These are phyloP conservation scores for Nicotiana rustica DNA, from an alignment of 305 asterid genomes.

Conservation along the genomic window DNA sequence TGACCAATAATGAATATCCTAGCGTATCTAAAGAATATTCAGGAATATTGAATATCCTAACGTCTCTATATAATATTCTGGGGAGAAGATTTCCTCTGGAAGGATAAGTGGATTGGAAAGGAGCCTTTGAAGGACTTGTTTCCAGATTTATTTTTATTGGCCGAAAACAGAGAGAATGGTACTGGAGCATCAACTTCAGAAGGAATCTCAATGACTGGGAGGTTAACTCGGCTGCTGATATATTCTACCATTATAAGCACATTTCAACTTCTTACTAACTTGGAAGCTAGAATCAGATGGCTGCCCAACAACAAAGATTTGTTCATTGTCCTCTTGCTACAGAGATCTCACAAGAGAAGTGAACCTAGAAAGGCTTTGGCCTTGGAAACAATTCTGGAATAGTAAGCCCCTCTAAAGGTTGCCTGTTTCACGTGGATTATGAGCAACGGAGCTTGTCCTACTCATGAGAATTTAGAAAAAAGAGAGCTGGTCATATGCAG, in stretches of 20 bases:
- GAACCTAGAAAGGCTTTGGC: background rate
- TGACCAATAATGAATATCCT: slow-evolving; percentile 18
- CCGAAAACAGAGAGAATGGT: background rate
- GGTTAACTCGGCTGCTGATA: background rate
- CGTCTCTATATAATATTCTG: slow-evolving; percentile 17
- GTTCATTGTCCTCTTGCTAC: slow-evolving; percentile 16
- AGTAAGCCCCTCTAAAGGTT: background rate
- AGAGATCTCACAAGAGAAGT: slow-evolving; percentile 9
- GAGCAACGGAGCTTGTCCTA: background rate
- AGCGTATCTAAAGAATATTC: background rate
- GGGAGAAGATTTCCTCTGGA: background rate
- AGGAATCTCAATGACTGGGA: slow-evolving; percentile 17
- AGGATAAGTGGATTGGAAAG: slow-evolving; percentile 8
- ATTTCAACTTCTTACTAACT: slow-evolving; percentile 18
- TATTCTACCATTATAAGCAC: background rate
- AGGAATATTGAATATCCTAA: slow-evolving; percentile 14
- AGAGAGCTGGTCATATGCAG: background rate
- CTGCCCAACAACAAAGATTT: slow-evolving; percentile 11
- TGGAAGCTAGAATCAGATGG: slow-evolving; percentile 18
- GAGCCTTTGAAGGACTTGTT: slow-evolving; percentile 26
- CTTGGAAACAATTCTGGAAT: slow-evolving; percentile 1
- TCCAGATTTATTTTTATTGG: slow-evolving; percentile 17
- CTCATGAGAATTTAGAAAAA: background rate
- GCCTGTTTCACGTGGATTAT: slow-evolving; percentile 6
- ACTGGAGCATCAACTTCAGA: slow-evolving; percentile 21